Evolutionary conservation across 2,329 filamentous ascomycete species (phyloP), one percentile per base, ranked within the genome.

Genomic region (Fusarium marasasianum): DNA sequence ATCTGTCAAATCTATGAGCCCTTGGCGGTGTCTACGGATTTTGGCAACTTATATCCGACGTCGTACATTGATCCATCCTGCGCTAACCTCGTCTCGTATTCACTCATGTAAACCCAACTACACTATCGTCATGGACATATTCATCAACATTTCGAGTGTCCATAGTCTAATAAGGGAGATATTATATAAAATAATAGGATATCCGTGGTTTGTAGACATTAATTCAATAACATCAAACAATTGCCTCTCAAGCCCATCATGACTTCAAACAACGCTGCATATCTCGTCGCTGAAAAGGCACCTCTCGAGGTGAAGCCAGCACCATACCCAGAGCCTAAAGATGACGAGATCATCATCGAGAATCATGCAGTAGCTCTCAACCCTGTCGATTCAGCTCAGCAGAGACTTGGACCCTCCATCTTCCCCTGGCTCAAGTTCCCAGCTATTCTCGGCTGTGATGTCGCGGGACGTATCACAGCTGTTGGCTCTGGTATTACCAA

Each of bases 401-500:
- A 69, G n/a, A 55, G 13, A 29, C 55, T 69, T 20, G 66, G 66
- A 3, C 44, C 65, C 17, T 62, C 54, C 5, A 22, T 35, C 37
- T 69, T 69, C 29, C 64, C 64, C 2, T 69, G 66, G 66, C 66
- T 69, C 41, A 69, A 69, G 12, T 69, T 63, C 14, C 66, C 66
- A 12, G 56, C 64, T 24, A 63, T 69, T 8, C 56, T 69, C 3
- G 66, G 64, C 14, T 69, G 47, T 10, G 66, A 69, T 40, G 64
- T 69, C 20, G 56, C 64, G 7, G 66, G 66, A 14, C 31, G 41
- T 31, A 24, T 69, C 15, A 14, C 59, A 13, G 66, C 65, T 11
- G 3, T 63, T 35, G 66, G 66, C 26, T 40, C 48, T 6, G 5
- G 8, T 6, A 15, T 55, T 0, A 69, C 37, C 37, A 69, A 63